Conservation (phyloP, 257 asterid genomes). For the Phtheirospermum japonicum region DNA sequence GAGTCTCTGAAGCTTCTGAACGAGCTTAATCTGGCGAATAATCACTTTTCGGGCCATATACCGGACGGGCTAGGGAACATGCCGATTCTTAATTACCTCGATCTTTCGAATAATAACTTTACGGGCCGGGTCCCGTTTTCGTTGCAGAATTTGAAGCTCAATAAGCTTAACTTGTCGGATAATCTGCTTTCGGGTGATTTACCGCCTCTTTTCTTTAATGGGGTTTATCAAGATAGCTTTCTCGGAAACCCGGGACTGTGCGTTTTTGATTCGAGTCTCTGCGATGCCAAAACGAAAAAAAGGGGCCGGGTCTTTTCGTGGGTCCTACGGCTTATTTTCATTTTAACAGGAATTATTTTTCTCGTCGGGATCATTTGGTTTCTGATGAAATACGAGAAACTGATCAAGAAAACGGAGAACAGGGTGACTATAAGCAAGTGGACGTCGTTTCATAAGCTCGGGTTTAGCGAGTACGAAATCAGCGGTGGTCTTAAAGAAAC, state of each 20-base stretch:
- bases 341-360: conserved; percentile 36
- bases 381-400: conserved; percentile 41
- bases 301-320: conserved; percentile 28
- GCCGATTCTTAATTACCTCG: conserved; percentile 70
- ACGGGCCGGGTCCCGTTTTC: conserved; percentile 55
- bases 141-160: conserved; percentile 69
- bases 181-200: conserved; percentile 60
- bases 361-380: conserved; percentile 50
- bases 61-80: conserved; percentile 66
- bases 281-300: conserved; percentile 27
- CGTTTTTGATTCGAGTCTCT: conserved; percentile 32
- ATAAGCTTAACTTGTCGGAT: conserved; percentile 54
- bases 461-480: conserved; percentile 62
- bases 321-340: conserved; percentile 41
- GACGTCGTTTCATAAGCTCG: conserved; percentile 80
- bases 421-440: conserved; percentile 51
- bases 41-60: conserved; percentile 56
- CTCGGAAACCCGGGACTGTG: conserved; percentile 71
- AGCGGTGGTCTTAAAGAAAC: conserved; percentile 52
- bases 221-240: conserved; percentile 56
- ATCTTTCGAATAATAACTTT: conserved; percentile 61
- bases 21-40: conserved; percentile 62
- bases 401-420: conserved; percentile 20
- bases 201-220: conserved; percentile 49
- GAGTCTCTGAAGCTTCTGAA: conserved; percentile 48